Evolutionary conservation across 345 rosid genomes (phyloP), one percentile per base, ranked within the genome.

Genomic region (Camelina laxa): DNA sequence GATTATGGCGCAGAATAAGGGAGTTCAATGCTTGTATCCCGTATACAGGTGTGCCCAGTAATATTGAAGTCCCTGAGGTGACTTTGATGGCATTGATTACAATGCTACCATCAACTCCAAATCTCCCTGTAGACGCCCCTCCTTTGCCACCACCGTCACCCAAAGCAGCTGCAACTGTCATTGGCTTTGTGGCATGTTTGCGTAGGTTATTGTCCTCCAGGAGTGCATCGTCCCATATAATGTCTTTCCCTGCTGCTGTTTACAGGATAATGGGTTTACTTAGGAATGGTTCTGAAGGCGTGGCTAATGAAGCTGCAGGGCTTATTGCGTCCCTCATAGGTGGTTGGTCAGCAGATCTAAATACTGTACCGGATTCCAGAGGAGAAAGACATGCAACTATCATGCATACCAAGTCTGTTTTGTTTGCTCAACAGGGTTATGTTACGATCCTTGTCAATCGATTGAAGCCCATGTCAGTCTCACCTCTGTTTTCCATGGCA

Each of bases 171-270:
- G 98, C 98, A 65, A 95, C 99, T 35, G 92, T 95, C 65, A 91
- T 92, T 86, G 99, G 99, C 35, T 95, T 95, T 70, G 79, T 95
- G 79, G 88, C 99, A 44, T 95, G 99, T 84, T 84, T 95, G 76
- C 97, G 89, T 70, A 91, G 99, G 87, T 76, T 95, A 71, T 76
- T 95, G 83, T 84, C 97, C 22, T 95, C 99, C 60, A 87, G 89
- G 78, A 90, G 80, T 84, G 97, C 99, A 73, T 90, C 99, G 74
- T 90, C 98, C 24, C 99, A 95, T 75, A 96, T 95, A 42, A 85
- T 92, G 92, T 89, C 99, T 74, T 95, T 95, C 77, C 99, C 98
- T 65, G 99, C 98, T 75, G 99, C 99, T 78, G 98, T 95, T 78
- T 94, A 96, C 74, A 89, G 99, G 86, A 87, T 95, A 76, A 95